Conservation (phyloP, 495 filamentous ascomycete genomes). For the Hypoxylon fuscum region DNA sequence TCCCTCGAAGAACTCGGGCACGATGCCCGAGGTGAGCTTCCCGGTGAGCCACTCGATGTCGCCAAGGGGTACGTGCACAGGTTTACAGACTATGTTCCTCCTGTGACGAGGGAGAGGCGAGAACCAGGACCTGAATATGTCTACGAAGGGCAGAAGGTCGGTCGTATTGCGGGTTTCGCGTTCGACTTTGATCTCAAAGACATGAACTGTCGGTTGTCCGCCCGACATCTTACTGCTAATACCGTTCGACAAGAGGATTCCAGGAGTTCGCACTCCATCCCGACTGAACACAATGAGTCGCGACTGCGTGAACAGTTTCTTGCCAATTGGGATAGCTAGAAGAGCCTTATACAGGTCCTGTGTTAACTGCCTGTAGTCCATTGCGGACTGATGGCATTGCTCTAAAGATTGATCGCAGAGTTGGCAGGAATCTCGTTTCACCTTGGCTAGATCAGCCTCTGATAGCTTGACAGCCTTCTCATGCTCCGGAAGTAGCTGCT, state of each 20-base stretch:
- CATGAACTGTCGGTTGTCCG: conserved; percentile 70
- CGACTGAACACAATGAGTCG: conserved; percentile 75
- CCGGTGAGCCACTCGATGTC: conserved; percentile 86
- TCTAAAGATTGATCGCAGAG: conserved; percentile 84
- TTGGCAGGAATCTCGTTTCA: conserved; percentile 84
- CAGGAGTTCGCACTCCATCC: conserved; percentile 80
- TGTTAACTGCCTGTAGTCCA: conserved; percentile 78
- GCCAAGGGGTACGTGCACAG: conserved; percentile 68
- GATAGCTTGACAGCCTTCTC: conserved; percentile 94
- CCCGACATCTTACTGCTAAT: conserved; percentile 62
- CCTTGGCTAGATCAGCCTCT: conserved; percentile 86
- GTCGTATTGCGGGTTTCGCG: conserved; percentile 72
- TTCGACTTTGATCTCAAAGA: conserved; percentile 75
- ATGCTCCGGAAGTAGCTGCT: conserved; percentile 91
- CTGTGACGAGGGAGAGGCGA: conserved; percentile 64
- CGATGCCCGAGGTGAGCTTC: conserved; percentile 70
- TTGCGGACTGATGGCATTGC: conserved; percentile 78
- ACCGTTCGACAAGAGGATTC: conserved; percentile 81
- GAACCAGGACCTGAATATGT: conserved; percentile 68
- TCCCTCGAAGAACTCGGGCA: conserved; percentile 60
- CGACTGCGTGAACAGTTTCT: conserved; percentile 76
- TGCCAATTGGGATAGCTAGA: conserved; percentile 77
- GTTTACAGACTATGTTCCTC: conserved; percentile 70
- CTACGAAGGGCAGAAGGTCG: conserved; percentile 82
- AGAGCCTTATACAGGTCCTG: conserved; percentile 76